These are phyloP conservation scores for Rosellinia necatrix DNA, from an alignment of 2,329 filamentous ascomycete genomes.

Conservation along the genomic window DNA sequence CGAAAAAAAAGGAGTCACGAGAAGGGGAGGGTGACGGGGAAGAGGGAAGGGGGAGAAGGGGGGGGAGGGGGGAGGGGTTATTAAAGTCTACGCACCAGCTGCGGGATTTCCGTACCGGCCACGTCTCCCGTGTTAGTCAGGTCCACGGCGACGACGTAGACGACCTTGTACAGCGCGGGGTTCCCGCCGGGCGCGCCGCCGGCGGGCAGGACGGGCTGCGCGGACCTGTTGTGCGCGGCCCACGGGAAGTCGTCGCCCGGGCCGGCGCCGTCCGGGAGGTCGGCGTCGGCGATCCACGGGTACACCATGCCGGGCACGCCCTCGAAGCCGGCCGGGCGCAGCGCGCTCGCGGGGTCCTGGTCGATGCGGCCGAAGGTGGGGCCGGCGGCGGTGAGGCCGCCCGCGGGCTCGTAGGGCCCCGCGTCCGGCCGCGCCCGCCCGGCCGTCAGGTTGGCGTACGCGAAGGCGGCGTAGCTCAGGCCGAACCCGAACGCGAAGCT, in stretches of 20 bases:
- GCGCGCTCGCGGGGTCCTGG: constrained; percentile 28
- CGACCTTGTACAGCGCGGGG: constrained; percentile 66
- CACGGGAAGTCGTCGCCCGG: constrained; percentile 57
- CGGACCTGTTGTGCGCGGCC: constrained; percentile 62
- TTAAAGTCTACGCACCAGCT: constrained; percentile 53
- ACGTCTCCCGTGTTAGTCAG: constrained; percentile 72
- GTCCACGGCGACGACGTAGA: constrained; percentile 68
- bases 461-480: constrained; percentile 79
- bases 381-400: constrained; percentile 64
- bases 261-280: constrained; percentile 48
- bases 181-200: constrained; percentile 65
- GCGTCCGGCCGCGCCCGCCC: constrained; percentile 51
- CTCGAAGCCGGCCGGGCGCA: constrained; percentile 57
- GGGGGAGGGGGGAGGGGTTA: background rate
- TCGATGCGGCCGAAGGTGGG: constrained; percentile 63
- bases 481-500: constrained; percentile 83
- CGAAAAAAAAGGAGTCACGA: background rate
- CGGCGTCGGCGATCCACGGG: constrained; percentile 68
- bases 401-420: constrained; percentile 59
- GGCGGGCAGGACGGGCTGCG: constrained; percentile 59
- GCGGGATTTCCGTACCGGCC: constrained; percentile 71
- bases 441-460: constrained; percentile 69
- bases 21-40: background rate
- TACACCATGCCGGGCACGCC: constrained; percentile 65
- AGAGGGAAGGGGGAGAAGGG: background rate